phyloP scores from a whole-genome alignment of 2,329 filamentous ascomycete genomes.

The Pestalotiopsis sp. region DNA sequence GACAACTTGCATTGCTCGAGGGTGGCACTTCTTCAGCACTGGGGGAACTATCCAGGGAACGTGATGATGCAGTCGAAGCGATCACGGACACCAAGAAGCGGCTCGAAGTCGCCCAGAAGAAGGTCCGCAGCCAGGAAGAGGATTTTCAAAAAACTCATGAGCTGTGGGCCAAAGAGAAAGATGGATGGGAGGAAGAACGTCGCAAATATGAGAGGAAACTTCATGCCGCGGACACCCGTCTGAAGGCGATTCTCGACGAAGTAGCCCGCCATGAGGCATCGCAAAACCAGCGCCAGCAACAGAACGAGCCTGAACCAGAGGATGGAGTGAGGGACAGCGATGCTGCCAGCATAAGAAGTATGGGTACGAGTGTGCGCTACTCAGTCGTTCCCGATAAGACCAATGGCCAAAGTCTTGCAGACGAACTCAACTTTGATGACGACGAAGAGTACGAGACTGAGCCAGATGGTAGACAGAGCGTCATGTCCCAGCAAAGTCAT shows the following conservation, averaged over 20 bases:
- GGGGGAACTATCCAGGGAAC: constrained; percentile 79
- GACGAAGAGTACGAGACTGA: constrained; percentile 76
- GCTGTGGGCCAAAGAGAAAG: constrained; percentile 83
- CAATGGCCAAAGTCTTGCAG: constrained; percentile 78
- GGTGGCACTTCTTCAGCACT: constrained; percentile 86
- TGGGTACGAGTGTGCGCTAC: constrained; percentile 73
- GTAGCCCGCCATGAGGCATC: constrained; percentile 71
- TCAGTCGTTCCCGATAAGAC: constrained; percentile 67
- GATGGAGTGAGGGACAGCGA: constrained; percentile 69
- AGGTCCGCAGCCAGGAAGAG: constrained; percentile 77
- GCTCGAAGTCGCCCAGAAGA: constrained; percentile 78
- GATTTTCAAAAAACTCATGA: constrained; percentile 77
- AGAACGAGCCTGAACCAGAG: constrained; percentile 61
- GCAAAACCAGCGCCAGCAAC: constrained; percentile 42
- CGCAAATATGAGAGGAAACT: constrained; percentile 81
- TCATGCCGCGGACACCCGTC: constrained; percentile 84
- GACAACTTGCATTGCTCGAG: constrained; percentile 84
- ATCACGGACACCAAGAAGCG: constrained; percentile 74
- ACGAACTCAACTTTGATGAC: constrained; percentile 87
- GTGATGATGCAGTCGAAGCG: constrained; percentile 79
- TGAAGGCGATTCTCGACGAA: constrained; percentile 85
- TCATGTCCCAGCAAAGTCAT: constrained; percentile 48
- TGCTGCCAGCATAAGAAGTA: constrained; percentile 70
- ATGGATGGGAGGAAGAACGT: constrained; percentile 81
- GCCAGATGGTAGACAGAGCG: constrained; percentile 68